These are phyloP conservation scores for Rosellinia necatrix DNA, from an alignment of 2,329 filamentous ascomycete species.

Conservation along the genomic window DNA sequence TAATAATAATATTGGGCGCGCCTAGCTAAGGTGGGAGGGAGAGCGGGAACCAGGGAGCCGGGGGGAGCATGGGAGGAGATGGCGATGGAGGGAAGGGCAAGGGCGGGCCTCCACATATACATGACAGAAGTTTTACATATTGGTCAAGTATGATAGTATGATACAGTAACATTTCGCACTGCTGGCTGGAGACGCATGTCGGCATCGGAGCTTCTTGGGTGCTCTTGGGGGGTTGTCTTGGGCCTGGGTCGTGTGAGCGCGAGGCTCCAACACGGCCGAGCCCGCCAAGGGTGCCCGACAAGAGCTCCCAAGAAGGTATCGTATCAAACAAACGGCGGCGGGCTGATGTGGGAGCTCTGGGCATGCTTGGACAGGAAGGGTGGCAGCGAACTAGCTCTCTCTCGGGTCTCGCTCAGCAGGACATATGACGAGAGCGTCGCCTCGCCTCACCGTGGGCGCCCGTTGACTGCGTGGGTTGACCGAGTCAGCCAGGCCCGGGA, in stretches of 20 bases:
- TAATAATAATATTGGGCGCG: slow-evolving; percentile 3
- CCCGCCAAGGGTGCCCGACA: not conserved
- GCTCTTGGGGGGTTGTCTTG: too few species aligned
- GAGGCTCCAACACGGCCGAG: slow-evolving; percentile 19
- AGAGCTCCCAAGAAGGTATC: not conserved
- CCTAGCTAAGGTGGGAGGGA: not conserved
- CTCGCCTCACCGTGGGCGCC: slow-evolving; percentile 1
- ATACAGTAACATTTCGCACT: slow-evolving; percentile 24
- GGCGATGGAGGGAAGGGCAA: slow-evolving; percentile 16
- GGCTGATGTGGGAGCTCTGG: not conserved
- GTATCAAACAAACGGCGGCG: not conserved
- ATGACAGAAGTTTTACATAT: slow-evolving; percentile 1
- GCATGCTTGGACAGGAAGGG: not conserved
- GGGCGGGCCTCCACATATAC: slow-evolving; percentile 22
- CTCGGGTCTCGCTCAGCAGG: not conserved
- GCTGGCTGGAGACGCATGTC: slow-evolving; percentile 22
- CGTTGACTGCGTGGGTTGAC: not conserved
- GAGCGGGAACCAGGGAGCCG: slow-evolving; percentile 7
- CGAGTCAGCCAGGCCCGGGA: not conserved
- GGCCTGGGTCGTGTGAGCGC: slow-evolving; percentile 15
- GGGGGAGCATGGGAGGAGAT: slow-evolving; percentile 6
- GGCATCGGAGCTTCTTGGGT: slow-evolving; percentile 17
- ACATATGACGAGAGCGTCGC: not conserved
- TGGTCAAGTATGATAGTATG: not conserved
- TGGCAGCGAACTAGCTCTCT: not conserved